Conservation (phyloP, 2,329 filamentous ascomycete genomes). For the Pseudogymnoascus sp. region DNA sequence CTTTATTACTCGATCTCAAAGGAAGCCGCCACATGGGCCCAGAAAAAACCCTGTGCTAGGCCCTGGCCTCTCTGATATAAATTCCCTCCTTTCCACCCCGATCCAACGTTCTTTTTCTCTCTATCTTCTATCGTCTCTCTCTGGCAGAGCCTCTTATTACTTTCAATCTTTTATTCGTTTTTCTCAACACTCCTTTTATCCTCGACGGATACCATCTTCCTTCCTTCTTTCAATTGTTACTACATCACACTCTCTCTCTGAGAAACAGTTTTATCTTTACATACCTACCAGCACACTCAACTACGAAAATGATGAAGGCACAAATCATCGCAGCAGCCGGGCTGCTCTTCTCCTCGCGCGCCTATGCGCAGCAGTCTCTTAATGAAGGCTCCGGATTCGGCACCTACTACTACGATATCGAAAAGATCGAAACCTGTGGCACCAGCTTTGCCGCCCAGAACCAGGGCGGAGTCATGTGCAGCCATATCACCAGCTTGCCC, state of each 20-base stretch:
- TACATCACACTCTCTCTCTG: neutral
- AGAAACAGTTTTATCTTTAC: neutral
- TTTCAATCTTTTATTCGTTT: neutral
- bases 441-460: neutral
- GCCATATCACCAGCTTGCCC: neutral
- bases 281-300: neutral
- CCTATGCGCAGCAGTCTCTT: neutral
- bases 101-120: neutral
- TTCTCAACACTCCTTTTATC: neutral
- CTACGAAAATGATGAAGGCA: conserved; percentile 1
- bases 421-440: neutral
- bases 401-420: neutral
- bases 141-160: neutral
- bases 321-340: neutral
- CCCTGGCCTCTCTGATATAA: neutral
- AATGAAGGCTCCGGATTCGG: neutral
- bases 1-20: neutral
- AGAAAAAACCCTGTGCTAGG: neutral
- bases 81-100: neutral
- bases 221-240: neutral
- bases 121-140: neutral
- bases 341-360: neutral
- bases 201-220: neutral
- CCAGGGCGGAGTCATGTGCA: neutral
- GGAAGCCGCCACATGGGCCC: neutral